These are phyloP conservation scores for Aspergillus incahuasiensis DNA, from an alignment of 495 filamentous ascomycete species.

Conservation along the genomic window DNA sequence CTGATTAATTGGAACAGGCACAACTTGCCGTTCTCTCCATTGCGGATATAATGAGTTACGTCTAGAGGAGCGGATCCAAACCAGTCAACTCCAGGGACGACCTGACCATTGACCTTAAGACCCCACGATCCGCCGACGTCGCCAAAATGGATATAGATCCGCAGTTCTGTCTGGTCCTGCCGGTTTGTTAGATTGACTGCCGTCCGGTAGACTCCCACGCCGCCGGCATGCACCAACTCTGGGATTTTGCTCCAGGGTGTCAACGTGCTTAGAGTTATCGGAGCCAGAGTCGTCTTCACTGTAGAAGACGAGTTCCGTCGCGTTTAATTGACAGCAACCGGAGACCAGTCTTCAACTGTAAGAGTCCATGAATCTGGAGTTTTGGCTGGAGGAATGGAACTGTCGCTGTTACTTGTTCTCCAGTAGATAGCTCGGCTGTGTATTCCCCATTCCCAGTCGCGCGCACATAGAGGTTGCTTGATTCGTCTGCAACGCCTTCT, in stretches of 20 bases:
- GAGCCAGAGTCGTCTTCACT: too few relatives aligned
- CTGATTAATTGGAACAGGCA: not conserved
- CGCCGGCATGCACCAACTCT: not conserved
- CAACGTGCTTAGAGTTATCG: not conserved
- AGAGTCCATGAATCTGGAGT: not conserved
- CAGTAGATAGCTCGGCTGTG: too few relatives aligned
- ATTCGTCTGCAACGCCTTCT: too few relatives aligned
- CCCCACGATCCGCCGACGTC: not conserved
- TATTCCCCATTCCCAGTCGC: too few relatives aligned
- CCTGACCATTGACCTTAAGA: not conserved
- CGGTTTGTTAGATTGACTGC: not conserved
- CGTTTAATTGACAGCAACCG: not conserved
- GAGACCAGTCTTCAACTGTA: slow-evolving; percentile 3
- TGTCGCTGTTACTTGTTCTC: too few relatives aligned
- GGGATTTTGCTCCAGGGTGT: not conserved
- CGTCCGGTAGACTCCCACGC: not conserved
- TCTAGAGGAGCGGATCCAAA: not conserved
- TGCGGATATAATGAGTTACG: not conserved
- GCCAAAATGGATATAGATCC: not conserved
- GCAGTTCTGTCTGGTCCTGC: not conserved
- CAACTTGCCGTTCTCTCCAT: not conserved
- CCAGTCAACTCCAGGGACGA: not conserved
- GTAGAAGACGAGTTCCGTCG: not conserved
- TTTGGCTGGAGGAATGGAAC: not conserved
- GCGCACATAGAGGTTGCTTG: too few relatives aligned